Evolutionary conservation across 1,284 basidiomycete species (phyloP).

Genomic region (Irpex sp.): DNA sequence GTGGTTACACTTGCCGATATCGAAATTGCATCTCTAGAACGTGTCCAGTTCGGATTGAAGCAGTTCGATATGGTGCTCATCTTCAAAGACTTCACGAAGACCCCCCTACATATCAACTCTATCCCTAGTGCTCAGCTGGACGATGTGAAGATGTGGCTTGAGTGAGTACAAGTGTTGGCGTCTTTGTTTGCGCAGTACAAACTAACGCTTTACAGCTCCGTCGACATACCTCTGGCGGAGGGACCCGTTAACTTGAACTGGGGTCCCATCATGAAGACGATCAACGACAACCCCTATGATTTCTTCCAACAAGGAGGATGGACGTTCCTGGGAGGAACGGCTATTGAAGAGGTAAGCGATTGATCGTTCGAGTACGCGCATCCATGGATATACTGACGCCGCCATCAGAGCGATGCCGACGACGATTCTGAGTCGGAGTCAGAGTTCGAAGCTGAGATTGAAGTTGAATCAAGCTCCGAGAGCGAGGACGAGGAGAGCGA

Average conservation of each 20-base stretch:
- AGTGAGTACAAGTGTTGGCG: slow-evolving; percentile 54
- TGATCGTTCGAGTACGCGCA: not conserved
- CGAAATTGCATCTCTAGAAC: slow-evolving; percentile 95
- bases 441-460: slow-evolving; percentile 76
- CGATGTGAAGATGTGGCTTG: slow-evolving; percentile 97
- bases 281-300: slow-evolving; percentile 93
- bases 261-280: slow-evolving; percentile 96
- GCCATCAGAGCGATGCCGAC: slow-evolving; percentile 58
- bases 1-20: slow-evolving; percentile 95
- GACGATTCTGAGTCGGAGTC: slow-evolving; percentile 74
- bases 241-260: slow-evolving; percentile 98
- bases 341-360: slow-evolving; percentile 48
- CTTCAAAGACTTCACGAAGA: slow-evolving; percentile 93
- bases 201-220: slow-evolving; percentile 58
- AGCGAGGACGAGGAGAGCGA: slow-evolving; percentile 55
- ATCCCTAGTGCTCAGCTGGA: slow-evolving; percentile 90
- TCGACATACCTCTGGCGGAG: slow-evolving; percentile 95
- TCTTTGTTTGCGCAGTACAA: not conserved
- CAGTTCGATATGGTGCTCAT: slow-evolving; percentile 98
- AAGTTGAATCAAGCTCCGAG: slow-evolving; percentile 37
- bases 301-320: slow-evolving; percentile 98
- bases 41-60: slow-evolving; percentile 95
- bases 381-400: not conserved
- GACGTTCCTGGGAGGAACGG: slow-evolving; percentile 83
- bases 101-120: slow-evolving; percentile 93